Conservation (phyloP, 139 green algal genomes). For the Gonium pectorale region DNA sequence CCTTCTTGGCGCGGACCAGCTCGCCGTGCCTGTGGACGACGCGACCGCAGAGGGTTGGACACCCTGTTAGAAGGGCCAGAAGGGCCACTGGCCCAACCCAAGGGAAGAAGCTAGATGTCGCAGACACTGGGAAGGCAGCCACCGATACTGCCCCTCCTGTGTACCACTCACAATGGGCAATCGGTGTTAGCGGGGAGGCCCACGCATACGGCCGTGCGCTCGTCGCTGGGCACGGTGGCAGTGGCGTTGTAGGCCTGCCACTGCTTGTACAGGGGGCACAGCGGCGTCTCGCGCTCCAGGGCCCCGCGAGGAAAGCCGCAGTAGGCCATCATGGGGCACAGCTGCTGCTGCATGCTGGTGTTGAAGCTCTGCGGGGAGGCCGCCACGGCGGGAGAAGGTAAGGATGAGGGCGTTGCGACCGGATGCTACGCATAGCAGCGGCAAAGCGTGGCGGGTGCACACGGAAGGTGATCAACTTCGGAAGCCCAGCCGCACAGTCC, state of each 20-base stretch:
- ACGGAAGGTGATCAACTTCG: no score
- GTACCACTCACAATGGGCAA: constrained; percentile 23
- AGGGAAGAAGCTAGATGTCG: no score
- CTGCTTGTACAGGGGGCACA: constrained; percentile 17
- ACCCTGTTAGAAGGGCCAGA: no score
- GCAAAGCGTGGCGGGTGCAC: no score
- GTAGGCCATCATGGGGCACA: constrained; percentile 46
- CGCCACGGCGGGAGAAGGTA: no score
- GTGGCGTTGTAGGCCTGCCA: neutral
- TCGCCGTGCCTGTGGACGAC: constrained; percentile 22
- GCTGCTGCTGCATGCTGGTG: neutral
- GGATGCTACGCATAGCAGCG: no score
- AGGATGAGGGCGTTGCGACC: no score
- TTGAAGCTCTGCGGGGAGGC: constrained; percentile 20
- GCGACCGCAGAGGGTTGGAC: no score
- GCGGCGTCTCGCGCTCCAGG: neutral
- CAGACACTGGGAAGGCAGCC: no score
- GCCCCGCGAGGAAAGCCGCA: constrained; percentile 40
- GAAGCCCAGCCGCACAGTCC: no score
- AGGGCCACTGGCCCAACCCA: no score
- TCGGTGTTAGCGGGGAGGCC: neutral
- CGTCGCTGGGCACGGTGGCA: neutral
- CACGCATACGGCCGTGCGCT: constrained; percentile 30
- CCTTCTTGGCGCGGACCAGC: neutral
- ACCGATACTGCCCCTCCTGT: no score